Base-by-base conservation (phyloP, 2,329 filamentous ascomycete genomes). In the Acephala macrosclerotiorum region DNA sequence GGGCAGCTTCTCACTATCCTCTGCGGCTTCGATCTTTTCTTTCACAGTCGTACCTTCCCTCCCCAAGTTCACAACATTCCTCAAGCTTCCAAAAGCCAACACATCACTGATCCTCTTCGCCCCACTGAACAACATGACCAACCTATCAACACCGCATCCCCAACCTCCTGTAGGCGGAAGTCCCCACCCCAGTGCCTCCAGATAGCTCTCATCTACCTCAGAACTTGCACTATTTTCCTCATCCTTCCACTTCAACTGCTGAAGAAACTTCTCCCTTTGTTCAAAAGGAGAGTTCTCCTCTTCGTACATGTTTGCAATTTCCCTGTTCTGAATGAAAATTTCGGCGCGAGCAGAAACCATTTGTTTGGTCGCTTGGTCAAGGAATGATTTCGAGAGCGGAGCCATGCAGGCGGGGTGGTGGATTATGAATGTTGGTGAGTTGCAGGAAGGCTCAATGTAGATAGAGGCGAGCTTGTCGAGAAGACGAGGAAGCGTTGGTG, bases 221-320 rank as follows among this genome's bases (percentile, higher is more conserved):
- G 25, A 29, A 6, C 58, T 58, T 6, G 72, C 72, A 14, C 60
- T 64, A 36, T 77, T 77, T 58, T 79, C 77, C 2, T 74, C 74
- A 58, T 76, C 76, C 58, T 66, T 75, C 68, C 78, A 83, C 20
- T 74, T 74, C 2, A 83, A 75, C 73, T 90, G 88, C 68, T 85
- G 84, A 56, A 88, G 79, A 70, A 99, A 94, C 79, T 99, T 99
- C 63, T 86, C 84, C 55, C 92, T 85, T 80, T 99, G 96, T 73
- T 91, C 91, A 61, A 91, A 89, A 0, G 96, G 96, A 60, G 93
- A 92, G 78, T 99, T 99, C 77, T 99, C 96, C 79, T 99, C 96
- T 78, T 99, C 96, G 78, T 99, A 99, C 82, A 95, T 96, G 79
- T 99, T 99, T 67, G 95, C 93, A 36, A 97, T 85, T 76, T 99